Base-by-base conservation (phyloP, 768 basidiomycete genomes). In the Mrakia frigida region DNA sequence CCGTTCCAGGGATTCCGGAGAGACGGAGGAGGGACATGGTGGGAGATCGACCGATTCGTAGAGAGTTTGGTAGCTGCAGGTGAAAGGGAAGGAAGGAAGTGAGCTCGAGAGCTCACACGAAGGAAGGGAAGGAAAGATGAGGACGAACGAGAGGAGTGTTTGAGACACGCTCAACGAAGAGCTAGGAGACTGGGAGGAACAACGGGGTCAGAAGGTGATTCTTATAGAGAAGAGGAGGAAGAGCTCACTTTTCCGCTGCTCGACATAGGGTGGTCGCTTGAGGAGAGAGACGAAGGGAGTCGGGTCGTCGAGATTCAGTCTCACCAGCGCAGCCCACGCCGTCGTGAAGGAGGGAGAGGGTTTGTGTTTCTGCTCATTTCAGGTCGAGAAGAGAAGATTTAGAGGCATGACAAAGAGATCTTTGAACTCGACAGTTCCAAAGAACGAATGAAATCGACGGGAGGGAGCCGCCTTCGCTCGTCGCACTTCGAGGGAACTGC, bases 1-100 rank as follows among this genome's bases (percentile, higher is more conserved):
- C 18, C 35, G 28, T 10, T 28, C 28, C 9, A 72, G 53, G 6
- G 70, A 56, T 59, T 53, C 70, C 11, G 70, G 52, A 46, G 70
- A 72, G 4, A 72, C 50, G 2, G 70, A 72, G 11, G 70, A 72
- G 11, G 70, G 50, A 23, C 46, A 72, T 10, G 70, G 46, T 25
- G 70, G 52, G n/a, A 72, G 70, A 33, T 72, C 70, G 53, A 72
- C 46, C 13, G 70, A 72, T 37, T 72, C 70, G 70, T 72, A 72
- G 11, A 72, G 53, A 23, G 50, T 35, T 35, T 72, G 70, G 70
- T 52, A 72, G 35, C 70, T 72, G 70, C 0, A 37, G 52, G 16
- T 0, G 9, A 11, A n/a, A 70, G 33, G 43, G 33, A 37, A 35
- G 14, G 31, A 35, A 41, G 25, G 35, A 13, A 23, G 37, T 39